Evolutionary conservation across 2,329 filamentous ascomycete genomes (phyloP).

Genomic region (Colletotrichum paranaense): DNA sequence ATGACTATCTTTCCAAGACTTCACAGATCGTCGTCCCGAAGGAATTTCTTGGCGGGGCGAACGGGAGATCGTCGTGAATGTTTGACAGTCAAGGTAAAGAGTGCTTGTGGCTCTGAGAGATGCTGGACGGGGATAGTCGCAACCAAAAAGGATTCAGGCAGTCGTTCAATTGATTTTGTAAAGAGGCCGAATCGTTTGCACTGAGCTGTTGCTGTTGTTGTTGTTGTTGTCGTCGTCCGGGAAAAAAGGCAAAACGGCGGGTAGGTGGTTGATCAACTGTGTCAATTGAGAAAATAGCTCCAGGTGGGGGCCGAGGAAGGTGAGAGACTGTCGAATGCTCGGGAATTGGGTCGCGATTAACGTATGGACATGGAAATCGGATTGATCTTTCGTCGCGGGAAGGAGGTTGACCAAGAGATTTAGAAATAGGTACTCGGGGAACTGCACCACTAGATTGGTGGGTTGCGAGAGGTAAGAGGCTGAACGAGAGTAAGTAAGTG

Average conservation of each 20-base stretch:
- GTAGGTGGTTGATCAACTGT: conserved; percentile 37
- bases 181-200: not conserved
- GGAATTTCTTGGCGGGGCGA: not conserved
- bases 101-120: conserved; percentile 39
- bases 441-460: not conserved
- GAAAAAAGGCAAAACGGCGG: conserved; percentile 27
- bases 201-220: conserved; percentile 2
- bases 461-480: conserved; percentile 4
- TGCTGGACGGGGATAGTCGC: conserved; percentile 44
- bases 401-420: conserved; percentile 12
- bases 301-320: conserved; percentile 17
- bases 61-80: not conserved
- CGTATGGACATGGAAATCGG: not conserved
- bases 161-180: conserved; percentile 37
- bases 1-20: conserved; percentile 21
- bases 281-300: conserved; percentile 33
- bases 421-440: conserved; percentile 7
- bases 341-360: conserved; percentile 10
- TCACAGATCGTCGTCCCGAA: not conserved
- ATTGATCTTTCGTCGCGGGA: conserved; percentile 8
- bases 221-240: not conserved
- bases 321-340: conserved; percentile 9
- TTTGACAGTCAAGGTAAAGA: conserved; percentile 14
- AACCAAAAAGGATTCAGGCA: conserved; percentile 44
- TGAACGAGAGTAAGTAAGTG: conserved; percentile 31